Conservation (phyloP, 2,329 filamentous ascomycete species). For the Pestalotiopsis sp. region DNA sequence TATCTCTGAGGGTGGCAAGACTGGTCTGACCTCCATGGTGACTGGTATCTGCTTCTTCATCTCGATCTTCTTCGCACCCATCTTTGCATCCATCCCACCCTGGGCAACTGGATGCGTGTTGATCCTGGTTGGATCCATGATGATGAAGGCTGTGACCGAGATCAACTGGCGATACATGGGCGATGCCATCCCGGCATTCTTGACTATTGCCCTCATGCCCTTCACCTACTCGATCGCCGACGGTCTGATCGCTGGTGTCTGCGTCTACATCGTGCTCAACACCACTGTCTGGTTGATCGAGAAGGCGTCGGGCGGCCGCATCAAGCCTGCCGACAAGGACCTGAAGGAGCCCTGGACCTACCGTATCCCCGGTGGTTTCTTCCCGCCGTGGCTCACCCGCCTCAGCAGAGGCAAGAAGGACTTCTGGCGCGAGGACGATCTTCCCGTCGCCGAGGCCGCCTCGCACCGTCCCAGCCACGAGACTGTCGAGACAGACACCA, state of each 20-base stretch:
- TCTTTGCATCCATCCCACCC: slow-evolving; percentile 85
- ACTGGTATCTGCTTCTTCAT: slow-evolving; percentile 86
- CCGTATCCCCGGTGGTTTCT: slow-evolving; percentile 71
- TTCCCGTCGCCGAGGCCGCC: slow-evolving; percentile 22
- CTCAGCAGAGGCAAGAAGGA: slow-evolving; percentile 68
- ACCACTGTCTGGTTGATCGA: slow-evolving; percentile 70
- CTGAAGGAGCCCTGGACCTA: slow-evolving; percentile 82
- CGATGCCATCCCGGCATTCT: slow-evolving; percentile 81
- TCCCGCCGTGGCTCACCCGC: slow-evolving; percentile 74
- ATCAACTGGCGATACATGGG: slow-evolving; percentile 91
- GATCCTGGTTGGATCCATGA: slow-evolving; percentile 85
- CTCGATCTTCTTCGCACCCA: slow-evolving; percentile 85
- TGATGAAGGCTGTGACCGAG: slow-evolving; percentile 76
- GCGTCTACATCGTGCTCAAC: slow-evolving; percentile 78
- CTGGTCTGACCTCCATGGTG: slow-evolving; percentile 79
- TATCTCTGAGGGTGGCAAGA: slow-evolving; percentile 85
- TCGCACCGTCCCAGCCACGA: slow-evolving; percentile 14
- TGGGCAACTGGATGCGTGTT: slow-evolving; percentile 92
- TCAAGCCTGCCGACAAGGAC: slow-evolving; percentile 75
- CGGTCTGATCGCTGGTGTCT: slow-evolving; percentile 79
- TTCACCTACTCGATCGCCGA: slow-evolving; percentile 90
- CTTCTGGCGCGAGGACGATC: slow-evolving; percentile 63
- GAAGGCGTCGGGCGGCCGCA: slow-evolving; percentile 65
- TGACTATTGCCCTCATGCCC: slow-evolving; percentile 84
- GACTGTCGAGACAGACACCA: background rate